Percentiles rank a stretch among this genome's conserved stretches.
phyloP scores from a whole-genome alignment of 805 yeast genomes.

The Cyberlindnera mississippiensis region DNA sequence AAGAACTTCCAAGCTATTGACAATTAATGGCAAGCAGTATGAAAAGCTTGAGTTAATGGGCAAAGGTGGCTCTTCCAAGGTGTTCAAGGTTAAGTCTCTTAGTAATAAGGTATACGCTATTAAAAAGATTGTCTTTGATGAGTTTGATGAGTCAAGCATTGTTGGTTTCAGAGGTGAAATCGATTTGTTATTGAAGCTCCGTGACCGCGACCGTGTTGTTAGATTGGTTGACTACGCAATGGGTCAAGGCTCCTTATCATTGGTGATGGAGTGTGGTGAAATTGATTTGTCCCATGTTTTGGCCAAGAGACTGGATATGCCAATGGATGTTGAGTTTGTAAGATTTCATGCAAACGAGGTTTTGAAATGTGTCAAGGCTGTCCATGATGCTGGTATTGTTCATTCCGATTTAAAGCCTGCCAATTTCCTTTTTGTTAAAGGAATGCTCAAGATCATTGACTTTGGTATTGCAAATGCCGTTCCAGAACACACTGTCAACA shows the following conservation, averaged over 20 bases:
- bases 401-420: slow-evolving; percentile 77
- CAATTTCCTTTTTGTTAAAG: slow-evolving; percentile 75
- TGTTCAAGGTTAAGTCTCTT: slow-evolving; percentile 66
- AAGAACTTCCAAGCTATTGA: slow-evolving; percentile 25
- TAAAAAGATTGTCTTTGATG: slow-evolving; percentile 76
- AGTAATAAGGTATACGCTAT: slow-evolving; percentile 67
- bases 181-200: slow-evolving; percentile 59
- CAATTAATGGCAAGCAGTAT: slow-evolving; percentile 59
- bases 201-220: slow-evolving; percentile 69
- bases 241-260: slow-evolving; percentile 53
- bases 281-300: slow-evolving; percentile 82
- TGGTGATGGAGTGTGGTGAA: slow-evolving; percentile 96
- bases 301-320: slow-evolving; percentile 44
- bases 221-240: slow-evolving; percentile 71
- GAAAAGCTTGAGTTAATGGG: slow-evolving; percentile 79
- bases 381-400: slow-evolving; percentile 83
- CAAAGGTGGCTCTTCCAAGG: slow-evolving; percentile 90
- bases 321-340: slow-evolving; percentile 71
- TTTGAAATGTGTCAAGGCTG: slow-evolving; percentile 77
- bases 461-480: slow-evolving; percentile 96
- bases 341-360: slow-evolving; percentile 76
- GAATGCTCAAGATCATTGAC: slow-evolving; percentile 83
- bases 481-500: slow-evolving; percentile 86
- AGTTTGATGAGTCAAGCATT: slow-evolving; percentile 70
- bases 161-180: slow-evolving; percentile 89